Conservation (phyloP, 768 basidiomycete genomes). For the Leccinum broughii region DNA sequence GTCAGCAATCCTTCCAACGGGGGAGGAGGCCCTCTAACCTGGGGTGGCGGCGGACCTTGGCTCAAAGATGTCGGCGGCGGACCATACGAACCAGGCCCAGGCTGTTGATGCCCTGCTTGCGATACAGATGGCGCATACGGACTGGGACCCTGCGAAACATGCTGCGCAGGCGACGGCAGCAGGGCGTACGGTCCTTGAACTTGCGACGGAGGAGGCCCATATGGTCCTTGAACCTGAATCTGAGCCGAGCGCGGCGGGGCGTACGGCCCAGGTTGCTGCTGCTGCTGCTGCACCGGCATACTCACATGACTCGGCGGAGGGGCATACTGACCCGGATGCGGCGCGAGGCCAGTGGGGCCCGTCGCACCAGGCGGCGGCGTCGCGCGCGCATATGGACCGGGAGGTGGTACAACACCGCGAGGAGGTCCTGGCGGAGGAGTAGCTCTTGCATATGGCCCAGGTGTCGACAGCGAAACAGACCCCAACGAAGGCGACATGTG, state of each 20-base stretch:
- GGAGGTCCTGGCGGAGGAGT: conserved; percentile 44
- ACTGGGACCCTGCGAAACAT: neutral
- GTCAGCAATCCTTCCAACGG: conserved; percentile 27
- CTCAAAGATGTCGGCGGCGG: conserved; percentile 27
- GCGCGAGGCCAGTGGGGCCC: conserved; percentile 27
- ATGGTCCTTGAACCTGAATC: conserved; percentile 8
- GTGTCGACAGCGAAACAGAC: conserved; percentile 30
- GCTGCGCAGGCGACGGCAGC: conserved; percentile 12
- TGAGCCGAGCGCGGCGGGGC: conserved; percentile 21
- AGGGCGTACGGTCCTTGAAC: conserved; percentile 15
- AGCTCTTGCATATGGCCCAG: conserved; percentile 39
- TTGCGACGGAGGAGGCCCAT: conserved; percentile 33
- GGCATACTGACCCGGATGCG: conserved; percentile 32
- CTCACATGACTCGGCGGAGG: conserved; percentile 18
- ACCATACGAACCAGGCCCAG: conserved; percentile 25
- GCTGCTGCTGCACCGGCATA: conserved; percentile 15
- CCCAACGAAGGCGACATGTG: conserved; percentile 33
- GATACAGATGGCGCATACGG: conserved; percentile 23
- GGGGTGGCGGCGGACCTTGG: conserved; percentile 32
- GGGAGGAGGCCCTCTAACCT: conserved; percentile 30
- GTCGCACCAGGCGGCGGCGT: conserved; percentile 42
- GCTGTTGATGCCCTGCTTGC: conserved; percentile 13
- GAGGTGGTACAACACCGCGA: conserved; percentile 31
- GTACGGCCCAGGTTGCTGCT: conserved; percentile 27
- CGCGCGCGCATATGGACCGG: conserved; percentile 37